A percentile compares a stretch with the other conserved stretches of the same genome.
phyloP scores from a whole-genome alignment of 2,329 filamentous ascomycete species.

The Teratosphaeria gauchensis region DNA sequence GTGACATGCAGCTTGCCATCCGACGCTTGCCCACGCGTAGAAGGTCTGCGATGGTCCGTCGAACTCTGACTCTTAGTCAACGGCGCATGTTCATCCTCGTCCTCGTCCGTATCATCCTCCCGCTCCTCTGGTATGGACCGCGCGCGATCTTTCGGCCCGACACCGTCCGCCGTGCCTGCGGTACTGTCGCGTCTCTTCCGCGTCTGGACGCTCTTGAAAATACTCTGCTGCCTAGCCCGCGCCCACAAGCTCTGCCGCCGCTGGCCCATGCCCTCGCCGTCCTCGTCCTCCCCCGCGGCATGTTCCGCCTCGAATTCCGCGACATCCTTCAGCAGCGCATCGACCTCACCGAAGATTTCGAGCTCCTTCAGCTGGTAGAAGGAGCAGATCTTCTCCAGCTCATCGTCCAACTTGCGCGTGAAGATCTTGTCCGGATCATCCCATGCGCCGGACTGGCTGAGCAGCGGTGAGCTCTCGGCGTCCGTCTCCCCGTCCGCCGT shows the following conservation, averaged over 20 bases:
- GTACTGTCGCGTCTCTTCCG: constrained; percentile 8
- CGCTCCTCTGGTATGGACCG: constrained; percentile 44
- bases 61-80: not conserved
- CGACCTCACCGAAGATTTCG: constrained; percentile 74
- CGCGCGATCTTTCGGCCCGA: constrained; percentile 26
- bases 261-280: constrained; percentile 17
- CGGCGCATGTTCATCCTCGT: constrained; percentile 43
- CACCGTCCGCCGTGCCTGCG: constrained; percentile 33
- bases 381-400: constrained; percentile 85
- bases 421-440: constrained; percentile 74
- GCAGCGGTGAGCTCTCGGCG: constrained; percentile 74
- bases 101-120: constrained; percentile 52
- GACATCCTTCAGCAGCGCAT: constrained; percentile 66
- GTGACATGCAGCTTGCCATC: not conserved
- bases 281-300: constrained; percentile 16
- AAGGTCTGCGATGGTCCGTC: not conserved
- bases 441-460: constrained; percentile 39
- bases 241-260: constrained; percentile 24
- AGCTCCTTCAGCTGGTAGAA: constrained; percentile 87
- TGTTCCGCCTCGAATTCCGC: constrained; percentile 54
- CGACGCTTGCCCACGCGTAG: not conserved
- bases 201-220: constrained; percentile 43
- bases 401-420: constrained; percentile 67
- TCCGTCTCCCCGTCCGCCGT: constrained; percentile 43
- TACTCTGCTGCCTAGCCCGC: constrained; percentile 32